Evolutionary conservation across 169 alveolate species (phyloP).

Genomic region (Cryptosporidium sp.): DNA sequence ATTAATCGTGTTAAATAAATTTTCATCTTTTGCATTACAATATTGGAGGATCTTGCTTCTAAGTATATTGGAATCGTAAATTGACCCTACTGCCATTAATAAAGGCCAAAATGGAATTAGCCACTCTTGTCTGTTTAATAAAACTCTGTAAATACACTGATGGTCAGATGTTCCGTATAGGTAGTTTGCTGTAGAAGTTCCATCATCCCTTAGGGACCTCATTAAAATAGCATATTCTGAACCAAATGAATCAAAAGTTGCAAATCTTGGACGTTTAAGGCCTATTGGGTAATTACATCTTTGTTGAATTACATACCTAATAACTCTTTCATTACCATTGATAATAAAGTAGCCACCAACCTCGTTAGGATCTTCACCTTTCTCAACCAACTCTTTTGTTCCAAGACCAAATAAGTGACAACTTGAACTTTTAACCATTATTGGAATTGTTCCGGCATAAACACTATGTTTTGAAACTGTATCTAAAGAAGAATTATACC

Average conservation of each 20-base stretch:
- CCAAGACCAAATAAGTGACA: constrained; percentile 93
- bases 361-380: constrained; percentile 97
- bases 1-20: constrained; percentile 28
- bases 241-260: constrained; percentile 78
- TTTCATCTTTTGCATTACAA: constrained; percentile 60
- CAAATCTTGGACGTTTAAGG: constrained; percentile 77
- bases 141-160: constrained; percentile 59
- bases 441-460: constrained; percentile 95
- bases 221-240: constrained; percentile 82
- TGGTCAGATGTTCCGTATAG: constrained; percentile 66
- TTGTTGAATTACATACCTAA: constrained; percentile 95
- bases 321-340: constrained; percentile 96
- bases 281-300: constrained; percentile 94
- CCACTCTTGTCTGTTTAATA: constrained; percentile 69
- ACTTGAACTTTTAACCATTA: constrained; percentile 94
- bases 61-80: constrained; percentile 23
- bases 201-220: constrained; percentile 81
- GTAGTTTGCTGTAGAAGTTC: constrained; percentile 73
- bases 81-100: constrained; percentile 69
- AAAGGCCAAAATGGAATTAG: constrained; percentile 67
- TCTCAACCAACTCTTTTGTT: constrained; percentile 90
- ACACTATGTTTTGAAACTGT: constrained; percentile 80
- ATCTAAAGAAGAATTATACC: constrained; percentile 85
- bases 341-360: constrained; percentile 99
- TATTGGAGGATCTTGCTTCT: constrained; percentile 67